Evolutionary conservation across 768 basidiomycete genomes (phyloP).

Genomic region (Candolleomyces eurysporus): DNA sequence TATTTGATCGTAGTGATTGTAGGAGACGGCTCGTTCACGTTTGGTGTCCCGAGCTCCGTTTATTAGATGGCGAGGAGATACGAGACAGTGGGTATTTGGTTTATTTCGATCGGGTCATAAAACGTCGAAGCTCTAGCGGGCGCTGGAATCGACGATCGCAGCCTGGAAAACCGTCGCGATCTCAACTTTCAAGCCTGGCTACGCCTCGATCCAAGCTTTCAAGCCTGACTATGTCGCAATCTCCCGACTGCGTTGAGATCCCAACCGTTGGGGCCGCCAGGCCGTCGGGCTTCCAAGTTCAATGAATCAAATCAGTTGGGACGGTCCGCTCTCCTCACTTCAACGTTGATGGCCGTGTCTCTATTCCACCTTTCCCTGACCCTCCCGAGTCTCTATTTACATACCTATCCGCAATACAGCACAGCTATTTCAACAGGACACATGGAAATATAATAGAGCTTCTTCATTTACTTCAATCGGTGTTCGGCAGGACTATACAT

Average conservation of each 20-base stretch:
- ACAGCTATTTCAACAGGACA: constrained; percentile 28
- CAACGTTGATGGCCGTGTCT: constrained; percentile 1
- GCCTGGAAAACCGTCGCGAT: no score
- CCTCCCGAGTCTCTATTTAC: neutral
- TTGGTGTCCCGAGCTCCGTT: constrained; percentile 60
- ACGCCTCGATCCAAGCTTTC: no score
- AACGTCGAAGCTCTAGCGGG: no score
- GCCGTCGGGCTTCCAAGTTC: no score
- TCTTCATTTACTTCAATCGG: constrained; percentile 40
- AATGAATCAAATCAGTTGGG: no score
- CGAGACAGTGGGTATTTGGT: constrained; percentile 44
- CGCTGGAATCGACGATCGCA: no score
- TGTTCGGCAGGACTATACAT: constrained; percentile 25
- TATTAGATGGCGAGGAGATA: constrained; percentile 76
- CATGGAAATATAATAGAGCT: constrained; percentile 37
- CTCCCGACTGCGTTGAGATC: no score
- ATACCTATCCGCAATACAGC: constrained; percentile 11
- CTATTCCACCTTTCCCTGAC: neutral
- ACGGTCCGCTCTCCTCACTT: constrained; percentile 10
- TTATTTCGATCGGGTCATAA: no score
- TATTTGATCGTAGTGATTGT: constrained; percentile 62
- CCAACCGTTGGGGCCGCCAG: no score
- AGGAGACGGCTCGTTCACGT: constrained; percentile 70
- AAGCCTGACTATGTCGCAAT: no score
- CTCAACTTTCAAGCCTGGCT: no score